phyloP scores from a whole-genome alignment of 352 stramenopile species.

The Phytopythium vexans region DNA sequence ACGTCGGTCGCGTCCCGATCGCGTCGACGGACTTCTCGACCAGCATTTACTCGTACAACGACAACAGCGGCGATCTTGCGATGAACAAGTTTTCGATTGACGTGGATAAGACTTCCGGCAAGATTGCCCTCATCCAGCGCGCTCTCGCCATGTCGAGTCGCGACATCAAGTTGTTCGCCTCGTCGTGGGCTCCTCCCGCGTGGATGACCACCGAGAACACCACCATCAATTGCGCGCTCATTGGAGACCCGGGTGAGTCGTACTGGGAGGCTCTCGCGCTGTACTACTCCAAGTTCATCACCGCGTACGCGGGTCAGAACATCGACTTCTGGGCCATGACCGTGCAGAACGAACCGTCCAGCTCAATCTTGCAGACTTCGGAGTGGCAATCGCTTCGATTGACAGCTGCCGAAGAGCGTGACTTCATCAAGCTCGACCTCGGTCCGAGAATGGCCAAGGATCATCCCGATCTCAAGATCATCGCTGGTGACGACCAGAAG shows the following conservation, averaged over 20 bases:
- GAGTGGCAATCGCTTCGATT: conserved; percentile 70
- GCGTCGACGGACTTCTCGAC: conserved; percentile 85
- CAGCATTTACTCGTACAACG: conserved; percentile 82
- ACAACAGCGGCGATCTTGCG: conserved; percentile 53
- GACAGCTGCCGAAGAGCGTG: conserved; percentile 34
- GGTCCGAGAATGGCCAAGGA: conserved; percentile 58
- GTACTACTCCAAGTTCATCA: conserved; percentile 88
- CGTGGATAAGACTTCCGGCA: conserved; percentile 66
- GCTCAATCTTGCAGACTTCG: conserved; percentile 32
- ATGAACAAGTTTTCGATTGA: conserved; percentile 74
- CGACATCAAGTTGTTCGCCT: conserved; percentile 72
- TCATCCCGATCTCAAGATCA: conserved; percentile 81
- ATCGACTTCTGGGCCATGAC: conserved; percentile 84
- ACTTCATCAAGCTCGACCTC: conserved; percentile 82
- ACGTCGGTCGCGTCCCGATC: conserved; percentile 74
- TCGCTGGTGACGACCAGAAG: conserved; percentile 86
- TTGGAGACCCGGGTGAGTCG: conserved; percentile 48
- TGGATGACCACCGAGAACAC: conserved; percentile 85
- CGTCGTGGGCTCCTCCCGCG: conserved; percentile 77
- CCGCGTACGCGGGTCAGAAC: conserved; percentile 72
- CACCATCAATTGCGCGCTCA: conserved; percentile 51
- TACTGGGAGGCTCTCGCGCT: conserved; percentile 78
- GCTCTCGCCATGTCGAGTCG: conserved; percentile 37
- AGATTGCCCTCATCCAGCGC: conserved; percentile 68
- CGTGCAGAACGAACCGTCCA: conserved; percentile 85